A percentile compares a stretch with the other conserved stretches of the same genome.
Conservation (phyloP, 768 basidiomycete species). For the Boletus sensibilis region DNA sequence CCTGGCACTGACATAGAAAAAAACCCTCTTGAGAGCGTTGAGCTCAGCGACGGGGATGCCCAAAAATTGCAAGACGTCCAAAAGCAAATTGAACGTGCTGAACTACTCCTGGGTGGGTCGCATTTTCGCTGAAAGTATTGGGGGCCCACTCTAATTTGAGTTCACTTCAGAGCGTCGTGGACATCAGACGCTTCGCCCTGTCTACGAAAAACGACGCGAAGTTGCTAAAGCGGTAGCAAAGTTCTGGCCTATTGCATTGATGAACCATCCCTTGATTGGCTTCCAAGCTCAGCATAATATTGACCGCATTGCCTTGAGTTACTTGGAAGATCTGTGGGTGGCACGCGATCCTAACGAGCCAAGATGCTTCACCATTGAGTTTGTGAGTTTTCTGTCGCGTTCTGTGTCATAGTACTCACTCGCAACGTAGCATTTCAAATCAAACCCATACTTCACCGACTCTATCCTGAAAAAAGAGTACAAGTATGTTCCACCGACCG, state of each 20-base stretch:
- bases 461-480: slow-evolving; percentile 78
- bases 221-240: slow-evolving; percentile 64
- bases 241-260: slow-evolving; percentile 85
- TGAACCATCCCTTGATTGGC: slow-evolving; percentile 66
- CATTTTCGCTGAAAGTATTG: background rate
- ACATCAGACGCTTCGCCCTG: slow-evolving; percentile 53
- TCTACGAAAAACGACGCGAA: slow-evolving; percentile 70
- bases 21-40: slow-evolving; percentile 61
- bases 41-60: slow-evolving; percentile 71
- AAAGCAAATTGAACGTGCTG: slow-evolving; percentile 67
- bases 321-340: slow-evolving; percentile 85
- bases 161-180: slow-evolving; percentile 57
- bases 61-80: slow-evolving; percentile 63
- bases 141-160: slow-evolving; percentile 7
- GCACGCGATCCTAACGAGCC: slow-evolving; percentile 69
- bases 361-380: slow-evolving; percentile 82
- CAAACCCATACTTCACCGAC: slow-evolving; percentile 82
- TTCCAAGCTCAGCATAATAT: slow-evolving; percentile 68
- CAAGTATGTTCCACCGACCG: slow-evolving; percentile 60
- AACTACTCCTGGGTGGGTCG: slow-evolving; percentile 68
- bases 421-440: slow-evolving; percentile 65
- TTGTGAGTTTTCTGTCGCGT: slow-evolving; percentile 55
- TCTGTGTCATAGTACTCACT: slow-evolving; percentile 5
- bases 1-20: slow-evolving; percentile 80
- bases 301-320: slow-evolving; percentile 80